Base-by-base conservation (phyloP, 2,329 filamentous ascomycete species). In the Fusarium musae region DNA sequence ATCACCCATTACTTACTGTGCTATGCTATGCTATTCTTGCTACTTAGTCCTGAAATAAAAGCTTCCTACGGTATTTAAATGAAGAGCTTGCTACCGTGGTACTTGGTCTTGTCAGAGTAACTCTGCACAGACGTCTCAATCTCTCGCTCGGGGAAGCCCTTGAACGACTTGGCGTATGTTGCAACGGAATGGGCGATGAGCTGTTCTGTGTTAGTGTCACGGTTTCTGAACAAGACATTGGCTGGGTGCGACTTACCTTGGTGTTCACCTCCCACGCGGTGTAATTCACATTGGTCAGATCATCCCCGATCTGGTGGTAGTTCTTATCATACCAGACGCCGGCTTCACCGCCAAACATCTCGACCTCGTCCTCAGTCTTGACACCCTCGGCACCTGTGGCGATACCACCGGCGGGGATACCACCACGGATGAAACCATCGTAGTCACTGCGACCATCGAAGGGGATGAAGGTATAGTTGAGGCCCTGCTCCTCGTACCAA, bases 381-480 rank as follows among this genome's bases (percentile, higher is more conserved):
- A 93, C 80, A 17, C 88, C 92, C 81, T 95, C 93, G 3, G 93
- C 93, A 43, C 93, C 93, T 5, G 93, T 94, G 61, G 93, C 92
- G 69, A 95, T 89, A 36, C 93, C 93, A 30, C 93, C 93, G 2
- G 89, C 89, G 1, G 93, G 92, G 46, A 95, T 94, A 6, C 91
- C 91, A 63, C 89, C 87, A 40, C 89, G 86, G 77, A 95, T 92
- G 84, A 96, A 95, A 3, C 90, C 91, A 57, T 91, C 92, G 76
- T 96, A 96, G 81, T 96, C 93, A 71, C 91, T 93, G 66, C 93
- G 90, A 11, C 93, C 93, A 75, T 94, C 92, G 74, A 96, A 96
- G 5, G 90, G 88, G 34, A 93, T 93, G 65, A 92, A 89, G 1
- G 90, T 92, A 79, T 91, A 91, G 81, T 91, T 90, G 63, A 91